phyloP scores from a whole-genome alignment of 2,329 filamentous ascomycete genomes.

The Emmonsiellopsis sp. region DNA sequence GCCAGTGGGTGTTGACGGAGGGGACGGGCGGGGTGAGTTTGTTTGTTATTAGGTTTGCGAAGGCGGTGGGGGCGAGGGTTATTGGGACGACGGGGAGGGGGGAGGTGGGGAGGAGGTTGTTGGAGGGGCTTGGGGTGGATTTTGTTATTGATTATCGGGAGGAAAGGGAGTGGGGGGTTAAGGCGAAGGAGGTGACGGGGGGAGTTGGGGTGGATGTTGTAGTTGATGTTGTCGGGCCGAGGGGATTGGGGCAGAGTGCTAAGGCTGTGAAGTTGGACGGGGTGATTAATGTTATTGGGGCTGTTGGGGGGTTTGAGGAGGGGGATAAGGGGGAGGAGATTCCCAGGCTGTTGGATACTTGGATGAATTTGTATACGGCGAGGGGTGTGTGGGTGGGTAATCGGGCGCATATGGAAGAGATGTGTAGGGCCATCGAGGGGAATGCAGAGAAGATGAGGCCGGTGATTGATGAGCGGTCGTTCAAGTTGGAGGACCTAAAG shows the following conservation, averaged over 20 bases:
- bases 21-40: constrained; percentile 46
- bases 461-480: constrained; percentile 40
- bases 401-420: constrained; percentile 43
- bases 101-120: constrained; percentile 38
- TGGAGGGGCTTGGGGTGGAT: constrained; percentile 43
- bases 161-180: constrained; percentile 43
- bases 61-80: constrained; percentile 36
- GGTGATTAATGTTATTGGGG: constrained; percentile 43
- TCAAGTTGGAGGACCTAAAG: constrained; percentile 36
- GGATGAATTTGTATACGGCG: constrained; percentile 39
- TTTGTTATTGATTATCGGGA: constrained; percentile 48
- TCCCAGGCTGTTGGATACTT: constrained; percentile 38
- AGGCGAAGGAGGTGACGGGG: constrained; percentile 37
- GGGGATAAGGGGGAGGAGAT: constrained; percentile 16
- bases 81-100: constrained; percentile 47
- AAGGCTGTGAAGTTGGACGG: constrained; percentile 47
- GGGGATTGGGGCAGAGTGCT: constrained; percentile 45
- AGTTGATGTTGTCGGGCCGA: constrained; percentile 46
- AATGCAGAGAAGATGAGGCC: constrained; percentile 33
- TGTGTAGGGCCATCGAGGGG: constrained; percentile 41
- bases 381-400: constrained; percentile 41
- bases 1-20: constrained; percentile 41
- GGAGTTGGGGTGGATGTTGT: constrained; percentile 44
- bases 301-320: constrained; percentile 33
- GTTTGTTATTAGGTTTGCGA: constrained; percentile 41